Conservation (phyloP, 352 stramenopile species). For the Halophytophthora batemanensis region DNA sequence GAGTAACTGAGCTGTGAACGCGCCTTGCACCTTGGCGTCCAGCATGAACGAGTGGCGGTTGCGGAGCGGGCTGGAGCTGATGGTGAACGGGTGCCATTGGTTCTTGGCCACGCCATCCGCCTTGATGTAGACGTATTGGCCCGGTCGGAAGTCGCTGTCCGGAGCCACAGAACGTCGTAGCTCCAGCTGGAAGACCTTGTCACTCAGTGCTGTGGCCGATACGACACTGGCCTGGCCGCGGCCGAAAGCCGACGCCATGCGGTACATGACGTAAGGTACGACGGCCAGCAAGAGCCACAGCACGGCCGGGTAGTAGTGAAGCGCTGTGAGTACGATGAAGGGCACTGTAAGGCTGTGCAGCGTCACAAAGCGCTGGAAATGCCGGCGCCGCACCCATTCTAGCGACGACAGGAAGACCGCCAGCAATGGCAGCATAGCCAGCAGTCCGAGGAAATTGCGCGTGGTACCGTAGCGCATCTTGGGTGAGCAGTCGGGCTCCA, state of each 20-base stretch:
- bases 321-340: constrained; percentile 41
- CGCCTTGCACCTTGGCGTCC: constrained; percentile 59
- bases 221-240: constrained; percentile 42
- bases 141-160: constrained; percentile 37
- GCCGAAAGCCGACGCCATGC: constrained; percentile 40
- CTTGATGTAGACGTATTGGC: constrained; percentile 76
- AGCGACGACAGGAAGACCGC: constrained; percentile 45
- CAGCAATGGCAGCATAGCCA: constrained; percentile 43
- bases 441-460: constrained; percentile 62
- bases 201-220: constrained; percentile 32
- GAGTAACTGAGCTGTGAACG: constrained; percentile 52
- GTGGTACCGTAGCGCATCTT: constrained; percentile 49
- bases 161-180: constrained; percentile 29
- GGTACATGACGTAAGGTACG: constrained; percentile 62
- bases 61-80: constrained; percentile 59
- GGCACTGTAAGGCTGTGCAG: constrained; percentile 51
- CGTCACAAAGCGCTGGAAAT: constrained; percentile 54
- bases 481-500: constrained; percentile 26
- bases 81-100: constrained; percentile 75
- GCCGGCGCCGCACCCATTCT: constrained; percentile 41
- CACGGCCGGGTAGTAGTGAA: constrained; percentile 66
- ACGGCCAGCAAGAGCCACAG: constrained; percentile 59
- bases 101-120: constrained; percentile 43
- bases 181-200: constrained; percentile 58
- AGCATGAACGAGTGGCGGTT: constrained; percentile 42